Percentiles rank a stretch among this genome's conserved stretches.
Evolutionary conservation across 805 yeast species (phyloP).

Genomic region (Yarrowia sp.): DNA sequence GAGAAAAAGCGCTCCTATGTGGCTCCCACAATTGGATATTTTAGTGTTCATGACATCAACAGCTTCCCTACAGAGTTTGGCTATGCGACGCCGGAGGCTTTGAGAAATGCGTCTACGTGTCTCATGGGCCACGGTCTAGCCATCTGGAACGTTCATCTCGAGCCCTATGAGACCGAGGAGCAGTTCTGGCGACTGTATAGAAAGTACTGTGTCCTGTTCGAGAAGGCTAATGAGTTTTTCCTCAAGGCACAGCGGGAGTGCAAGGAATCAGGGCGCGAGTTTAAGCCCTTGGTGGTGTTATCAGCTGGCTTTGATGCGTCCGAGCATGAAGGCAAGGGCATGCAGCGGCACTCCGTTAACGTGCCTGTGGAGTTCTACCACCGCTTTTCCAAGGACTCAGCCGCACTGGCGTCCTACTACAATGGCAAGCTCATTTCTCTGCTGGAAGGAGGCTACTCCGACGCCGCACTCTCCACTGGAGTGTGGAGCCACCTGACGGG

Average conservation of each 20-base stretch:
- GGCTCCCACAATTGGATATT: conserved; percentile 77
- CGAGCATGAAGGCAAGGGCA: conserved; percentile 78
- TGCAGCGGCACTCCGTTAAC: conserved; percentile 84
- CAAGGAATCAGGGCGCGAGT: conserved; percentile 51
- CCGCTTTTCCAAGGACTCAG: conserved; percentile 73
- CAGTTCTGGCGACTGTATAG: conserved; percentile 71
- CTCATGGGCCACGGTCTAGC: conserved; percentile 76
- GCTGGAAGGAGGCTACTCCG: conserved; percentile 87
- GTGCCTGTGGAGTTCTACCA: conserved; percentile 84
- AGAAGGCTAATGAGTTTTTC: conserved; percentile 71
- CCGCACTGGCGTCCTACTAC: conserved; percentile 68
- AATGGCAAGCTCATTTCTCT: conserved; percentile 70
- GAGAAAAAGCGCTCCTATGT: conserved; percentile 49
- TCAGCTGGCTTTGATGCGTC: conserved; percentile 92
- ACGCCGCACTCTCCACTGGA: conserved; percentile 80
- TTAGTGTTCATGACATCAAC: conserved; percentile 83
- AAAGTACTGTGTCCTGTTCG: conserved; percentile 65
- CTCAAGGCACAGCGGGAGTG: conserved; percentile 42
- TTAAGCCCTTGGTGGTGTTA: conserved; percentile 67
- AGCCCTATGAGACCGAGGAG: conserved; percentile 65
- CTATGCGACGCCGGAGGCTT: conserved; percentile 71
- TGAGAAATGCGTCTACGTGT: conserved; percentile 80
- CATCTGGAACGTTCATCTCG: conserved; percentile 84
- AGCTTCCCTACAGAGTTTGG: conserved; percentile 86
- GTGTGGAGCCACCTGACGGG: conserved; percentile 81